Conservation (phyloP, 805 yeast species). For the Hyphopichia homilentoma region DNA sequence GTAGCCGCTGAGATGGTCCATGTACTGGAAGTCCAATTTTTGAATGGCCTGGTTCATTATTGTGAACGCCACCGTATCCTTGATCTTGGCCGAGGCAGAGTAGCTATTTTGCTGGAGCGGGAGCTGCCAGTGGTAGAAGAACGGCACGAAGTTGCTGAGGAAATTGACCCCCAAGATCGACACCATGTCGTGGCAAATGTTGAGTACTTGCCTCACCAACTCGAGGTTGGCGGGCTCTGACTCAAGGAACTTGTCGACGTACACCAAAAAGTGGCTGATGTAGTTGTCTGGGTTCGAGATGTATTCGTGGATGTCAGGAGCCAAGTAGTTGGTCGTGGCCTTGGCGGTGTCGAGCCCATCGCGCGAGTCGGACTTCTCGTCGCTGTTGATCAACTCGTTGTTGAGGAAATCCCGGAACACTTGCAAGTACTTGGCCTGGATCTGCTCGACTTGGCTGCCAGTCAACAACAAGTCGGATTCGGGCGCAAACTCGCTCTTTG, state of each 20-base stretch:
- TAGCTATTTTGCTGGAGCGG: constrained; percentile 8
- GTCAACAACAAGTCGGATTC: constrained; percentile 12
- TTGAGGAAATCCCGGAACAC: constrained; percentile 34
- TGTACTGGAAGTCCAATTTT: constrained; percentile 27
- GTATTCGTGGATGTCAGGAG: constrained; percentile 42
- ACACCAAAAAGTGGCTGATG: constrained; percentile 34
- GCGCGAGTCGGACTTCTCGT: constrained; percentile 6
- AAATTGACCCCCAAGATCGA: constrained; percentile 45
- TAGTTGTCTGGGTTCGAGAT: constrained; percentile 41
- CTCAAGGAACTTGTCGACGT: constrained; percentile 29
- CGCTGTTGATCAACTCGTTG: constrained; percentile 20
- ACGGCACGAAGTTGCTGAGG: constrained; percentile 42
- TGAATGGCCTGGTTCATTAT: constrained; percentile 21
- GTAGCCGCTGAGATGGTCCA: constrained; percentile 18
- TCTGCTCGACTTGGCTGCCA: constrained; percentile 19
- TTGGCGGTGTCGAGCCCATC: constrained; percentile 12
- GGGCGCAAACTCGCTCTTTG: constrained; percentile 13
- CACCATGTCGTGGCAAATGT: constrained; percentile 20
- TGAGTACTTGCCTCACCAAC: constrained; percentile 18
- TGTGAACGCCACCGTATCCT: constrained; percentile 32
- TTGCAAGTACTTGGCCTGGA: constrained; percentile 38
- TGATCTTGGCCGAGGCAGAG: constrained; percentile 11
- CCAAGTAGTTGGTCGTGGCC: constrained; percentile 14
- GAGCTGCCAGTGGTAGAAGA: constrained; percentile 43
- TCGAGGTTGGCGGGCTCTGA: constrained; percentile 20